Base-by-base conservation (phyloP, 495 filamentous ascomycete genomes). In the Barbatosphaeria neglecta region DNA sequence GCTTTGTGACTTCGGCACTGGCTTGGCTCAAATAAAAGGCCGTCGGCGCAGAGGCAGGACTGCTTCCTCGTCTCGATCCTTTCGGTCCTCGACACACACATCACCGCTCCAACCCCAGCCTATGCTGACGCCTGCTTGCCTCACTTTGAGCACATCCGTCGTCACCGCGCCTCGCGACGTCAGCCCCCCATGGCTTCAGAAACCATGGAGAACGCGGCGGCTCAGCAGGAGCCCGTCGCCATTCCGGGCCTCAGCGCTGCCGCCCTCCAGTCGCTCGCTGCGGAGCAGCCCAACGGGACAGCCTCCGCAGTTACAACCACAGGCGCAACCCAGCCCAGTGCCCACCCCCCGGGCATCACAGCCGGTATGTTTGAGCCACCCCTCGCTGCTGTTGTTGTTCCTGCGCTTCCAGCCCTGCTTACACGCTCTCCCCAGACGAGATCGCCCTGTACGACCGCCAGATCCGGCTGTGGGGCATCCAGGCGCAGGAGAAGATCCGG, bases 391-490 rank as follows among this genome's bases (percentile, higher is more conserved):
- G n/a, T n/a, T n/a, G n/a, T n/a, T n/a, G n/a, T 2, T 20, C n/a
- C 22, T 1, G 7, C 10, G 1, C 37, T 28, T 11, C 10, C 40
- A 37, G 6, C 6, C 10, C 23, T 31, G 3, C 47, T 52, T 35
- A 54, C 43, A 11, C 6, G 16, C 18, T n/a, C n/a, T n/a, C 15
- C 13, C 22, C 51, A 93, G 92, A 95, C 67, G 92, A 98, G 58
- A 95, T 97, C 57, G 93, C 93, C 31, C 78, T 98, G 19, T 98
- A 98, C 65, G 92, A 98, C 64, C 83, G 92, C 18, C 92, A 98
- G 63, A 95, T 97, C 57, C 86, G 92, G n/a, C 79, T 98, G 23
- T 98, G 92, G 92, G 92, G 92, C 43, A 84, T 97, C 48, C 78
- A 94, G 59, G 92, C 93, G 6, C 92, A 98, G 62, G 84, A 63